Evolutionary conservation across 805 yeast species (phyloP).

Genomic region (Soucietia sequanensis): DNA sequence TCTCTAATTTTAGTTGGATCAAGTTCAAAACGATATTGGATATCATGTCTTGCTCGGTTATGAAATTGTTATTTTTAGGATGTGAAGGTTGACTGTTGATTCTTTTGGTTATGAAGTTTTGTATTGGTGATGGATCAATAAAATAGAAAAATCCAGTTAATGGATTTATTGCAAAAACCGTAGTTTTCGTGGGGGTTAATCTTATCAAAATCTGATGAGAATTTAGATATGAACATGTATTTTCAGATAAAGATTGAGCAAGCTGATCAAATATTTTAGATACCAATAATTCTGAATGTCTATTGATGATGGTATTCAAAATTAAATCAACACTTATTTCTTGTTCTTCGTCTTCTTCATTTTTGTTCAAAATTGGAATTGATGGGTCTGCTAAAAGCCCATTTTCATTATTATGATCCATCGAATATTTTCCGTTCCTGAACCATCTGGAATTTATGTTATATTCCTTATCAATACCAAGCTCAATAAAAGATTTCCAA

Average conservation of each 20-base stretch:
- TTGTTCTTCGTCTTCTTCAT: constrained; percentile 16
- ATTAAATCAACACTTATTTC: constrained; percentile 37
- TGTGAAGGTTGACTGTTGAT: constrained; percentile 26
- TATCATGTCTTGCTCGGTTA: constrained; percentile 32
- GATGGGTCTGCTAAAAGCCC: neutral
- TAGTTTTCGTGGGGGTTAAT: constrained; percentile 29
- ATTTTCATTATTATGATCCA: constrained; percentile 6
- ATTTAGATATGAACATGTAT: constrained; percentile 15
- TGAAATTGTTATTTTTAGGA: constrained; percentile 17
- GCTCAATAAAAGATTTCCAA: constrained; percentile 55
- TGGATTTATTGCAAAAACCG: constrained; percentile 39
- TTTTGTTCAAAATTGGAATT: constrained; percentile 3
- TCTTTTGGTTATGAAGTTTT: constrained; percentile 26
- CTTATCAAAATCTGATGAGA: constrained; percentile 36
- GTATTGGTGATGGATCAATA: constrained; percentile 37
- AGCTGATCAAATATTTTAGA: constrained; percentile 17
- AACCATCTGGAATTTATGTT: constrained; percentile 61
- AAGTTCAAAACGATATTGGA: constrained; percentile 32
- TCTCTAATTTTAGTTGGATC: constrained; percentile 47
- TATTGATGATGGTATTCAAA: constrained; percentile 34
- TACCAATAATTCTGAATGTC: constrained; percentile 37
- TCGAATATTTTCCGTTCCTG: constrained; percentile 49
- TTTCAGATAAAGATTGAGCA: constrained; percentile 9
- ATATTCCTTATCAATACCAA: constrained; percentile 52
- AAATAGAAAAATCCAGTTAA: constrained; percentile 41